phyloP scores from a whole-genome alignment of 1,284 basidiomycete species.

The Pseudozyma flocculosa region DNA sequence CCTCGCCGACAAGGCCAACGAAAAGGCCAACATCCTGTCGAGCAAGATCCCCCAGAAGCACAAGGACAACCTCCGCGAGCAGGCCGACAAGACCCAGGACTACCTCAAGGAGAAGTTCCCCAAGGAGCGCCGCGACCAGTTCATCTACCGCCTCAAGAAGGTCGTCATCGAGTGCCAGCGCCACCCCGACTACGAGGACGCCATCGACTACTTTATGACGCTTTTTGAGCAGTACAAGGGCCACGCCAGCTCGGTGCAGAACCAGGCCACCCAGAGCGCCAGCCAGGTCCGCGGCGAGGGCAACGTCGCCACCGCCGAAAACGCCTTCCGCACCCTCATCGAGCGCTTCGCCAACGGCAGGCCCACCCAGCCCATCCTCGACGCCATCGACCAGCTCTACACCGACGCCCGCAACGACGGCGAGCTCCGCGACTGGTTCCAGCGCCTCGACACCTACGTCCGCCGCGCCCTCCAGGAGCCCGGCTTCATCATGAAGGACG shows the following conservation, averaged over 20 bases:
- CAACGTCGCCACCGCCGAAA: slow-evolving; percentile 57
- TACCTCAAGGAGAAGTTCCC: slow-evolving; percentile 82
- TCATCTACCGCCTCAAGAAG: slow-evolving; percentile 79
- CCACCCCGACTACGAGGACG: slow-evolving; percentile 81
- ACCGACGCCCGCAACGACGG: slow-evolving; percentile 75
- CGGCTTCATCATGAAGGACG: slow-evolving; percentile 81
- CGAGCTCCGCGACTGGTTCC: slow-evolving; percentile 76
- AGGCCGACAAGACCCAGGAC: slow-evolving; percentile 56
- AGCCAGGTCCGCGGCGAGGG: slow-evolving; percentile 65
- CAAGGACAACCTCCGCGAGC: slow-evolving; percentile 49
- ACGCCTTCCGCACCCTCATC: slow-evolving; percentile 64
- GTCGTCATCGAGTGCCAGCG: slow-evolving; percentile 89
- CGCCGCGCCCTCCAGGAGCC: slow-evolving; percentile 74
- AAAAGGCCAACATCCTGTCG: slow-evolving; percentile 53
- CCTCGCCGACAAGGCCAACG: slow-evolving; percentile 62
- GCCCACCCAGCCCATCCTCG: slow-evolving; percentile 67
- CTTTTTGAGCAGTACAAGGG: slow-evolving; percentile 67
- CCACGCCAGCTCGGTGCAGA: slow-evolving; percentile 64
- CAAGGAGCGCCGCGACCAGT: slow-evolving; percentile 77
- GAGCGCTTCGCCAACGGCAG: slow-evolving; percentile 84
- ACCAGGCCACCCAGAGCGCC: slow-evolving; percentile 62
- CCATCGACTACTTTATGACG: slow-evolving; percentile 60
- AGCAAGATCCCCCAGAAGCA: slow-evolving; percentile 55
- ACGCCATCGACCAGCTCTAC: slow-evolving; percentile 73
- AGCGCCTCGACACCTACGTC: slow-evolving; percentile 63